Evolutionary conservation across 768 basidiomycete genomes (phyloP), one percentile per base, ranked within the genome.

Genomic region (Porpolomopsis calyptriformis): DNA sequence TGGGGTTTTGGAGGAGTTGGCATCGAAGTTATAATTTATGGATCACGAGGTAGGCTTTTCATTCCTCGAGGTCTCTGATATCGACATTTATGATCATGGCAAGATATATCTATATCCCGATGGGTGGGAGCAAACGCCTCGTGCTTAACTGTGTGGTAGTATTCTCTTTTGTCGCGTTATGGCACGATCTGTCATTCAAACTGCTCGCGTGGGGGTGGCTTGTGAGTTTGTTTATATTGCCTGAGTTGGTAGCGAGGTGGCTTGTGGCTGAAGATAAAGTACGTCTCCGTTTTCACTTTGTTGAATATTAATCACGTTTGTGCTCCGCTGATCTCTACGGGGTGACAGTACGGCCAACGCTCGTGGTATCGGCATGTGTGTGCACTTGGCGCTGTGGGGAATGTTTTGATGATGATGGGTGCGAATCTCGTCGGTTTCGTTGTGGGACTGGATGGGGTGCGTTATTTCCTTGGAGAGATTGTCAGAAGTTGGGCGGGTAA

Each of bases 171-270:
- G 93, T 97, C 19, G 94, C 96, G 0, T 66, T 99, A 16, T 99
- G 94, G 94, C 96, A 99, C 54, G 96, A 97, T 58, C 71, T 97
- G 1, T 85, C 86, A 0, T 82, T 94, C 61, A 72, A 73, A 20
- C 73, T 98, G 4, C 71, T 99, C 1, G 81, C 89, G 1, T 99
- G 93, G 93, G 94, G 96, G 2, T 98, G 96, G 96, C 80, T 96
- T 8, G 73, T 94, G 49, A 86, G 80, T 56, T 50, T 94, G 39
- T 96, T 99, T 62, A 81, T 99, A 50, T 49, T 91, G 4, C 94
- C 93, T 0, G 94, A 98, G 63, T 55, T 96, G 8, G 47, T 74
- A 0, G 86, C 80, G 1, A 63, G 69, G 8, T 73, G 65, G 51
- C 16, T 84, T 1, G 57, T 97, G 2, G 80, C 88, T 0, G 62